Evolutionary conservation across 2,329 filamentous ascomycete species (phyloP).

Genomic region (Cladosporium sp.): DNA sequence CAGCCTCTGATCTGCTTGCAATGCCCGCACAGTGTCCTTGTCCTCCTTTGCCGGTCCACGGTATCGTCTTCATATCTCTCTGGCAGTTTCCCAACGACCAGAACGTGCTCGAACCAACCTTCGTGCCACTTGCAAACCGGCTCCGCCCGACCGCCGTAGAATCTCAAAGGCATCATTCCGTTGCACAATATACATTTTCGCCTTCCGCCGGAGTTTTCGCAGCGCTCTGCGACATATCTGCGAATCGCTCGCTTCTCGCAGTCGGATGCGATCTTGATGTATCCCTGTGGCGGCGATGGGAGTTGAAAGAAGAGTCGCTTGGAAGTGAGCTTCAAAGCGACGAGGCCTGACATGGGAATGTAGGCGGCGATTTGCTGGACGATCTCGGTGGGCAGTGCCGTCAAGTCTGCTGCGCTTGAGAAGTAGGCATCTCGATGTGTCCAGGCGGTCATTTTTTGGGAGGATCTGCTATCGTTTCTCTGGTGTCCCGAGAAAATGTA

Average conservation of each 20-base stretch:
- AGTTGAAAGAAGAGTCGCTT: constrained; percentile 32
- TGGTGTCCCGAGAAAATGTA: neutral
- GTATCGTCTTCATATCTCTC: neutral
- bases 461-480: neutral
- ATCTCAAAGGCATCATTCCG: constrained; percentile 19
- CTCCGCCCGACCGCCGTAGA: constrained; percentile 19
- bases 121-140: constrained; percentile 29
- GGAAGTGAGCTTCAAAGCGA: constrained; percentile 42
- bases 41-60: neutral
- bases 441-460: neutral
- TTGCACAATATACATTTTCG: constrained; percentile 31
- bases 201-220: constrained; percentile 24
- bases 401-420: constrained; percentile 9
- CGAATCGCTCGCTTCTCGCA: constrained; percentile 30
- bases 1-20: constrained; percentile 14
- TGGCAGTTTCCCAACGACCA: neutral
- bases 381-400: constrained; percentile 40
- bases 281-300: constrained; percentile 22
- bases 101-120: constrained; percentile 22
- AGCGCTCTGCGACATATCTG: constrained; percentile 28
- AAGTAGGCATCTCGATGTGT: neutral
- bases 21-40: constrained; percentile 14
- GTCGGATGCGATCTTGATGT: constrained; percentile 24
- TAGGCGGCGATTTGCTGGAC: constrained; percentile 35
- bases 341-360: constrained; percentile 39